Base-by-base conservation (phyloP, 2,329 filamentous ascomycete species). In the Fusarium globosum region DNA sequence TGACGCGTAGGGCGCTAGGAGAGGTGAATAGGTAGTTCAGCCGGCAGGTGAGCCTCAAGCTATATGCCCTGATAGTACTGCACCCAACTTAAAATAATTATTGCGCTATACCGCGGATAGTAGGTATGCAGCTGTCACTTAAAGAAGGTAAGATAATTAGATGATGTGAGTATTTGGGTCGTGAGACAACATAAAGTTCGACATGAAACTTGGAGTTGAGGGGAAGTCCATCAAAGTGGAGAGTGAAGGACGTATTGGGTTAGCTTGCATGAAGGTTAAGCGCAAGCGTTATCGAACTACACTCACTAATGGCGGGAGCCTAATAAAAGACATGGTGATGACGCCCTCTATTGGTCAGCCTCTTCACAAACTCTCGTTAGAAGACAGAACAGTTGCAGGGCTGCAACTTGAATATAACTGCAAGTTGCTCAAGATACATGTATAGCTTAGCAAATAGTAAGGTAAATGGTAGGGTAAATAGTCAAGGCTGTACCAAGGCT, bases 191-290 rank as follows among this genome's bases (percentile, higher is more conserved):
- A 38, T 70, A 39, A 64, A 45, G 71, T 62, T 58, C 41, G 38
- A 30, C 38, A 36, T 74, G 71, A 71, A 74, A 74, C 67, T 61
- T 69, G 71, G 59, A 74, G 71, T 73, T 73, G 71, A 74, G 71
- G 71, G 71, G 71, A 71, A 73, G 45, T 53, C 33, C 9, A 58
- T 53, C 20, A 20, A 45, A 36, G 71, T 71, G 71, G 71, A 39
- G 53, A 41, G 16, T 7, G n/a, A 41, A 35, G 35, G 36, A 48
- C 57, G 30, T 35, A 73, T 62, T 51, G 26, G 70, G 61, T 72
- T 58, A 74, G 66, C 21, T 7, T 11, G 30, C 35, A 15, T 48
- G 7, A 53, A 38, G 53, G 28, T 28, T 26, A 64, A 60, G 63
- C 69, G 33, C 42, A 59, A 53, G 64, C 64, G 53, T 53, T 64